These are phyloP conservation scores for Starmera pachycereana DNA, from an alignment of 805 yeast species.

Conservation along the genomic window DNA sequence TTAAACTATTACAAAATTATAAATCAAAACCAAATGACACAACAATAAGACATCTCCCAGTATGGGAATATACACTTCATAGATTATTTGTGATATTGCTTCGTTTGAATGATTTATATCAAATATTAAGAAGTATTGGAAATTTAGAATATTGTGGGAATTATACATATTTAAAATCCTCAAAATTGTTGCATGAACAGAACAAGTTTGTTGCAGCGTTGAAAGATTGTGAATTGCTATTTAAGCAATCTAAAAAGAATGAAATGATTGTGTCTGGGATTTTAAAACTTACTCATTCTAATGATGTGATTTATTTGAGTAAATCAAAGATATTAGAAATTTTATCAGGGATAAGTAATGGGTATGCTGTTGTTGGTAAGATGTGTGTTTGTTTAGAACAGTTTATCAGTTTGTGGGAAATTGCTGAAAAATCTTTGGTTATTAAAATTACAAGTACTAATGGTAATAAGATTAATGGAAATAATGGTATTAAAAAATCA, in stretches of 20 bases:
- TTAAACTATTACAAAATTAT: conserved; percentile 17
- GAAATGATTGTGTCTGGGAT: conserved; percentile 6
- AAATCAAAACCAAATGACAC: conserved; percentile 12
- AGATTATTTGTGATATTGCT: conserved; percentile 28
- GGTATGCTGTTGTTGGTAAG: conserved; percentile 2
- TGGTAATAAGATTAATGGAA: too few relatives aligned
- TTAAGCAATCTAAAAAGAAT: conserved; percentile 29
- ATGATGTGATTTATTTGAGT: too few relatives aligned
- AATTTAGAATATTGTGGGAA: conserved; percentile 30
- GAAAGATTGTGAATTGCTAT: conserved; percentile 25
- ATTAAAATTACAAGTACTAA: too few relatives aligned
- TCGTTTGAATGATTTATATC: conserved; percentile 33
- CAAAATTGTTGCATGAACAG: conserved; percentile 23
- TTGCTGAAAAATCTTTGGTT: neutral
- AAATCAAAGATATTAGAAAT: too few relatives aligned
- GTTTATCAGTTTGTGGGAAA: conserved; percentile 13
- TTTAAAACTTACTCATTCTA: too few relatives aligned
- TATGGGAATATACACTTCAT: conserved; percentile 34
- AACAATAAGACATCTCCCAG: conserved; percentile 22
- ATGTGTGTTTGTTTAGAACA: conserved; percentile 3
- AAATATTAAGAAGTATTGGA: conserved; percentile 29
- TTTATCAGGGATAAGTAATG: too few relatives aligned
- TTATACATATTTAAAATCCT: conserved; percentile 27
- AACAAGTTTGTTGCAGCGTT: conserved; percentile 19
- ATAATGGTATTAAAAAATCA: too few relatives aligned